phyloP scores from a whole-genome alignment of 352 stramenopile species.

The Phytophthora rubi region DNA sequence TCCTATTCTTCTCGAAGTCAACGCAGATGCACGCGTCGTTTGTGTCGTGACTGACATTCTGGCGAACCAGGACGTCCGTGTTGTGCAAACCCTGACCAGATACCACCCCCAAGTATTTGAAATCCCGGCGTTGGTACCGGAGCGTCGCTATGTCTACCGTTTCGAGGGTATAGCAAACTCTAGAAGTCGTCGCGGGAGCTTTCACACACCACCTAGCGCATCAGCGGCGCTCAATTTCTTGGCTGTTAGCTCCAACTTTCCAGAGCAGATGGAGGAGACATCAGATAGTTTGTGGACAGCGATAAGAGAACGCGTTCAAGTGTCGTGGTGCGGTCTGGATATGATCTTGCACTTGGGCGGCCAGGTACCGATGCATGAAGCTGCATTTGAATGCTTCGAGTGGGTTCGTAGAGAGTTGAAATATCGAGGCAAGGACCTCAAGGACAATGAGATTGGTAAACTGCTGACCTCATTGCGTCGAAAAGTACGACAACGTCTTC shows the following conservation, averaged over 20 bases:
- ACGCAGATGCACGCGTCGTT: constrained; percentile 52
- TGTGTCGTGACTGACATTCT: constrained; percentile 75
- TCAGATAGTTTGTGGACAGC: constrained; percentile 66
- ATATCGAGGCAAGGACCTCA: neutral
- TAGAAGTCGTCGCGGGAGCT: constrained; percentile 54
- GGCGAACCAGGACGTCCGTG: constrained; percentile 51
- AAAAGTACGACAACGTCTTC: constrained; percentile 64
- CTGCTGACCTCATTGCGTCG: constrained; percentile 22
- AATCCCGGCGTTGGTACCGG: constrained; percentile 49
- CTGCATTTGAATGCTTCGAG: constrained; percentile 63
- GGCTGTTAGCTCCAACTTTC: constrained; percentile 73
- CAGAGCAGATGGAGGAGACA: constrained; percentile 61
- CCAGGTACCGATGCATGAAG: constrained; percentile 79
- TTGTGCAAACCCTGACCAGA: constrained; percentile 37
- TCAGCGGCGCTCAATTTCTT: constrained; percentile 52
- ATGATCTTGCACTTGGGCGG: constrained; percentile 75
- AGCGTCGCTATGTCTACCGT: constrained; percentile 69
- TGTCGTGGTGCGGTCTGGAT: constrained; percentile 76
- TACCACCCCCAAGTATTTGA: constrained; percentile 56
- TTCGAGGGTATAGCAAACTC: constrained; percentile 78
- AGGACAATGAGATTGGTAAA: constrained; percentile 8
- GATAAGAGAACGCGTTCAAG: constrained; percentile 50
- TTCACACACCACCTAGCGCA: constrained; percentile 56
- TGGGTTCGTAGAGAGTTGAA: constrained; percentile 55
- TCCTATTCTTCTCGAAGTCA: constrained; percentile 72